Conservation (phyloP, 2,329 filamentous ascomycete species). For the Ilyonectria robusta region DNA sequence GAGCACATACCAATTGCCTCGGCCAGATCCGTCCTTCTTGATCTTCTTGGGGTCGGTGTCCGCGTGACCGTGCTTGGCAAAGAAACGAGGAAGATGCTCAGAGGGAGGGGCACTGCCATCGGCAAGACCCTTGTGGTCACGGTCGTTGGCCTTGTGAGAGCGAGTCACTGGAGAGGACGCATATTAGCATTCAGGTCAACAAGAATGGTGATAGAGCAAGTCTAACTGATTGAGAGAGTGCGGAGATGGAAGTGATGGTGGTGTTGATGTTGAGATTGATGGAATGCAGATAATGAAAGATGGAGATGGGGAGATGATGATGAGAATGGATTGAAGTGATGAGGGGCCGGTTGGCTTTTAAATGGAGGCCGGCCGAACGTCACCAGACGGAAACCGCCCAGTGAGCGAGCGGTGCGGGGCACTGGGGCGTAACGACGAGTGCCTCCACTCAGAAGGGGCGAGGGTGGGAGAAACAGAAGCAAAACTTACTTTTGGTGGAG, state of each 20-base stretch:
- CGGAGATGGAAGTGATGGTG: background rate
- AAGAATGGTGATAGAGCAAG: slow-evolving; percentile 7
- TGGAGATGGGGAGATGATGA: slow-evolving; percentile 26
- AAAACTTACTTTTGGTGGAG: slow-evolving; percentile 36
- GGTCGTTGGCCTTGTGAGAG: slow-evolving; percentile 95
- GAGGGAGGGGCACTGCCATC: slow-evolving; percentile 79
- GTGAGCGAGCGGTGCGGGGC: slow-evolving; percentile 28
- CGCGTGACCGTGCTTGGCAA: slow-evolving; percentile 86
- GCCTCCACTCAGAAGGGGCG: slow-evolving; percentile 23
- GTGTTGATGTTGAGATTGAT: slow-evolving; percentile 21
- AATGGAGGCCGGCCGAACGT: slow-evolving; percentile 41
- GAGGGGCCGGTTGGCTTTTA: slow-evolving; percentile 45
- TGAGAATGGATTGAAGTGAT: slow-evolving; percentile 21
- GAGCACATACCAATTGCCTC: slow-evolving; percentile 87
- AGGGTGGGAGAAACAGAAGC: slow-evolving; percentile 19
- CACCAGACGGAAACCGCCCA: slow-evolving; percentile 36
- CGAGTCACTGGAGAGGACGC: slow-evolving; percentile 82
- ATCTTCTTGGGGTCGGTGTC: slow-evolving; percentile 91
- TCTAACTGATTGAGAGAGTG: slow-evolving; percentile 36
- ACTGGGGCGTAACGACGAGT: slow-evolving; percentile 22
- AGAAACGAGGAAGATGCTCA: slow-evolving; percentile 90
- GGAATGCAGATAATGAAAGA: slow-evolving; percentile 23
- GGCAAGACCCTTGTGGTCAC: slow-evolving; percentile 85
- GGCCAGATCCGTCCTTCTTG: slow-evolving; percentile 96
- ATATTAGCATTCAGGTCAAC: slow-evolving; percentile 26